phyloP scores from a whole-genome alignment of 257 asterid species.

The Solanum sparsipilum region DNA sequence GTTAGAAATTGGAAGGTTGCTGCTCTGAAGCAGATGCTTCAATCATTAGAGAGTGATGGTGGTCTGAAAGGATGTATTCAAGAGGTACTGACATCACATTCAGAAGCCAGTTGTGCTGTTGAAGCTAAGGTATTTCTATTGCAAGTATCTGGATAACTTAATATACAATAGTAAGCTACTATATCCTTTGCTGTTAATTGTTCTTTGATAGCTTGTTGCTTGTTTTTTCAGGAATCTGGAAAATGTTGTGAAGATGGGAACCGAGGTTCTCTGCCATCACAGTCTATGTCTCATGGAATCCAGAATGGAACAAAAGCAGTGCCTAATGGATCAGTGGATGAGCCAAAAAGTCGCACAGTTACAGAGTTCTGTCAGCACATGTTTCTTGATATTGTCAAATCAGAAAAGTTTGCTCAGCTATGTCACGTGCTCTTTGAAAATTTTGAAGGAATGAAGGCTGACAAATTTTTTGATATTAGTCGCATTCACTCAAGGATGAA shows the following conservation, averaged over 20 bases:
- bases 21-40: conserved; percentile 51
- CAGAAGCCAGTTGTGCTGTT: conserved; percentile 34
- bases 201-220: not conserved
- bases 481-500: conserved; percentile 58
- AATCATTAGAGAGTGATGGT: conserved; percentile 38
- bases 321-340: conserved; percentile 23
- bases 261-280: conserved; percentile 20
- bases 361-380: conserved; percentile 39
- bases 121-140: conserved; percentile 32
- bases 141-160: not conserved
- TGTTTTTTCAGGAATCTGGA: conserved; percentile 35
- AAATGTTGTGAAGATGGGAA: conserved; percentile 27
- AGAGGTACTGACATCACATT: conserved; percentile 25
- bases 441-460: conserved; percentile 46
- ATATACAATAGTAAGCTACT: not conserved
- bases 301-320: conserved; percentile 15
- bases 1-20: conserved; percentile 34
- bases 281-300: conserved; percentile 1
- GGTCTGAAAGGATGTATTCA: conserved; percentile 40
- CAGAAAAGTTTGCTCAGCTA: conserved; percentile 50
- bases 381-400: conserved; percentile 39
- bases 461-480: conserved; percentile 44
- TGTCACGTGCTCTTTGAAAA: conserved; percentile 46
- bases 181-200: not conserved
- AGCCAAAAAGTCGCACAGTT: conserved; percentile 13